Evolutionary conservation across 1,139 yeast species (phyloP).

Genomic region (Protomyces gravidus): DNA sequence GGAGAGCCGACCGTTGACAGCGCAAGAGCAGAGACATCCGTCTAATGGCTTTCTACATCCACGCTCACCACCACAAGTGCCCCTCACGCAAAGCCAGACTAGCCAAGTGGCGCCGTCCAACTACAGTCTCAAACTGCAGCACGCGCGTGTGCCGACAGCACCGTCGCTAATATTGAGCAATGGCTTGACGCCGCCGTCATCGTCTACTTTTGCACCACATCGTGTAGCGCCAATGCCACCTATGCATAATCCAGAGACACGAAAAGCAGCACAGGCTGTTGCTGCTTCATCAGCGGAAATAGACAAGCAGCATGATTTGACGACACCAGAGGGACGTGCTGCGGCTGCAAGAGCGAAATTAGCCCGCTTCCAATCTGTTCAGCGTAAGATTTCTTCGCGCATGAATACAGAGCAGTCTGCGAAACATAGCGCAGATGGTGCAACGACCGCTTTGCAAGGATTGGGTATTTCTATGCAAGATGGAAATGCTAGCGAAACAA

Average conservation of each 20-base stretch:
- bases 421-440: background rate
- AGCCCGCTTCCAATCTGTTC: background rate
- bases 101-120: background rate
- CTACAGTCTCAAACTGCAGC: conserved; percentile 3
- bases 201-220: background rate
- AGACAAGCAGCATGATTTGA: background rate
- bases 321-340: conserved; percentile 2
- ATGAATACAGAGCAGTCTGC: background rate
- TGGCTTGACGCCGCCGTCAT: background rate
- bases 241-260: background rate
- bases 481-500: background rate
- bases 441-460: conserved; percentile 6
- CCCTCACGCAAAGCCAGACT: background rate
- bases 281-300: background rate
- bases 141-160: background rate
- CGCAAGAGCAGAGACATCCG: background rate
- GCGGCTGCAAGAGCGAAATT: background rate
- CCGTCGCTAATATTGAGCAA: background rate
- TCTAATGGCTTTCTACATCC: background rate
- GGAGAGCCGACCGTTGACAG: background rate
- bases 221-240: background rate
- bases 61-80: background rate
- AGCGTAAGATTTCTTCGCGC: background rate
- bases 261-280: background rate
- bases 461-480: conserved; percentile 7